Evolutionary conservation across 306 rosid genomes (phyloP), one percentile per base, ranked within the genome.

Genomic region (Ammopiptanthus mongolicus): DNA sequence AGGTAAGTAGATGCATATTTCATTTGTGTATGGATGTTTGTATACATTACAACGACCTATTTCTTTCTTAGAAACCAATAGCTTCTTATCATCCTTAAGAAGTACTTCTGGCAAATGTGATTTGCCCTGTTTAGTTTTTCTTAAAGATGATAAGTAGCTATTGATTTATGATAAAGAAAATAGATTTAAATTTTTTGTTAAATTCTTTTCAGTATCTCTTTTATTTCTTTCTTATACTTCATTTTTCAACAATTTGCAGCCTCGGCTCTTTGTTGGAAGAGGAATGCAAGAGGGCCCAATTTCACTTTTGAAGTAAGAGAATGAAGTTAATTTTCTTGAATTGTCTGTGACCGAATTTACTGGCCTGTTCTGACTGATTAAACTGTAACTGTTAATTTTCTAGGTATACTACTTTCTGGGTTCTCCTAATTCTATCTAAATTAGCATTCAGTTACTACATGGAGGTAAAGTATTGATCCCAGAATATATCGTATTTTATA

Each of bases 211-310:
- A 25, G 19, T 6, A 42, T 77, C 53, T 51, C 51, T 59, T 50
- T 21, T 36, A 21, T 58, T 78, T 58, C 2, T 73, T 51, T 25
- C 39, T 59, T 67, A 60, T 22, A 47, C 17, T 80, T 65, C 11
- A 53, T 25, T 65, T 34, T 64, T 37, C 21, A 47, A 46, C 50
- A 66, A 80, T 51, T 82, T 77, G 56, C 86, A 95, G 98, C 89
- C 98, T 71, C 96, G 91, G 51, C 97, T 95, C 75, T 95, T 91
- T 75, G 98, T 95, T 78, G 98, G 98, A 76, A 91, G 98, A 87
- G 97, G 96, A 87, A 95, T 95, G 97, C 98, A 95, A 67, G 98
- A 95, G 84, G 94, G 98, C 80, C 36, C 88, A 34, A 14, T 88
- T 79, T 81, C 95, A 42, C 88, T 91, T 74, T 73, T 95, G 61